Conservation (phyloP, 805 yeast species). For the Blastobotrys attinorum region DNA sequence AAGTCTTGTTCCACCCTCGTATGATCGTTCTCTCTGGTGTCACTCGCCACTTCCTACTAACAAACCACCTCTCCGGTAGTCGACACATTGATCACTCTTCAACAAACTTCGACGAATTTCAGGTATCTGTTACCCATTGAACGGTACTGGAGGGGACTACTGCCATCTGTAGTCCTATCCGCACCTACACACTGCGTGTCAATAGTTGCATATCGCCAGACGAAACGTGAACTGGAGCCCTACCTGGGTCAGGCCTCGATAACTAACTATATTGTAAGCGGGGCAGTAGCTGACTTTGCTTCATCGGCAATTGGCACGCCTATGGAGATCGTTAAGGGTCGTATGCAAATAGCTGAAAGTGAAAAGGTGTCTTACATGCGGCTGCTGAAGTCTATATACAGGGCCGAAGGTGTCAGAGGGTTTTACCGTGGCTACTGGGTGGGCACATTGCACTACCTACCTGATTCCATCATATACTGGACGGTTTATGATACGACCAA, state of each 20-base stretch:
- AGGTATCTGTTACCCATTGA: conserved; percentile 30
- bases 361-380: conserved; percentile 6
- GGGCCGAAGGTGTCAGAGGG: conserved; percentile 66
- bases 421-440: conserved; percentile 64
- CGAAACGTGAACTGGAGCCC: conserved; percentile 31
- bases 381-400: conserved; percentile 34
- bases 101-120: conserved; percentile 33
- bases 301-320: conserved; percentile 37
- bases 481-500: conserved; percentile 23
- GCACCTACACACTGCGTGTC: conserved; percentile 37
- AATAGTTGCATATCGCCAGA: conserved; percentile 33
- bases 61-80: conserved; percentile 21
- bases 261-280: conserved; percentile 30
- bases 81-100: conserved; percentile 35
- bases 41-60: background rate
- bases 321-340: conserved; percentile 39
- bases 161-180: conserved; percentile 31
- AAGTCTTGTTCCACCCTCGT: conserved; percentile 35
- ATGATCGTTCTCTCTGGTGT: conserved; percentile 9
- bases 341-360: conserved; percentile 27
- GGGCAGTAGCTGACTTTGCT: conserved; percentile 33
- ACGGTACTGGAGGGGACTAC: conserved; percentile 34
- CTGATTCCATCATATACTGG: conserved; percentile 39
- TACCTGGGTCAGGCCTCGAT: conserved; percentile 29
- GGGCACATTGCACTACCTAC: conserved; percentile 36